A percentile compares a stretch with the other conserved stretches of the same genome.
phyloP scores from a whole-genome alignment of 306 rosid genomes.

The Cucurbita pepo region DNA sequence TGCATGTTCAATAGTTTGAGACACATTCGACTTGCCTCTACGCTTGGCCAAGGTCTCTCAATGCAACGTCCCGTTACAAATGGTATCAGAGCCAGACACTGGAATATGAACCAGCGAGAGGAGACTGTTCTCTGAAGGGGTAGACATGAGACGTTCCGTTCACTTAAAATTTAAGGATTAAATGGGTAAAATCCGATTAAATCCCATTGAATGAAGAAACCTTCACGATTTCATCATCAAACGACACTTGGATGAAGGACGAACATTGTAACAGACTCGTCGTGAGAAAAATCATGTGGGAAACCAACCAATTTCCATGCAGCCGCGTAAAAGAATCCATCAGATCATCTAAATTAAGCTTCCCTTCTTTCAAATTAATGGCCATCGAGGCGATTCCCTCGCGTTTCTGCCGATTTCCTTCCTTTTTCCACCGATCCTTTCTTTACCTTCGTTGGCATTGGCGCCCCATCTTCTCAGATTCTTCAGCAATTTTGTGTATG shows the following conservation, averaged over 20 bases:
- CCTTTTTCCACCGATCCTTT: not conserved
- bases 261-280: not conserved
- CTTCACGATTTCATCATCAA: not conserved
- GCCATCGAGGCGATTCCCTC: not conserved
- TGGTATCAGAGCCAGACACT: no score
- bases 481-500: not conserved
- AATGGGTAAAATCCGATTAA: no score
- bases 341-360: not conserved
- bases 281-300: not conserved
- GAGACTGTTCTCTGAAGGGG: no score
- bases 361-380: not conserved
- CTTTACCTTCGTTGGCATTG: not conserved
- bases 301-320: not conserved
- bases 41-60: no score
- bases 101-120: no score
- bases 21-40: no score
- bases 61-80: no score
- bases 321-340: not conserved
- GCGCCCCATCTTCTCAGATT: not conserved
- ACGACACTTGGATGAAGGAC: not conserved
- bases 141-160: no score
- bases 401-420: not conserved
- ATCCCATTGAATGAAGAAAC: not conserved
- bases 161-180: no score
- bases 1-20: no score